Conservation (phyloP, 2,329 filamentous ascomycete species). For the Pseudocercospora musae region DNA sequence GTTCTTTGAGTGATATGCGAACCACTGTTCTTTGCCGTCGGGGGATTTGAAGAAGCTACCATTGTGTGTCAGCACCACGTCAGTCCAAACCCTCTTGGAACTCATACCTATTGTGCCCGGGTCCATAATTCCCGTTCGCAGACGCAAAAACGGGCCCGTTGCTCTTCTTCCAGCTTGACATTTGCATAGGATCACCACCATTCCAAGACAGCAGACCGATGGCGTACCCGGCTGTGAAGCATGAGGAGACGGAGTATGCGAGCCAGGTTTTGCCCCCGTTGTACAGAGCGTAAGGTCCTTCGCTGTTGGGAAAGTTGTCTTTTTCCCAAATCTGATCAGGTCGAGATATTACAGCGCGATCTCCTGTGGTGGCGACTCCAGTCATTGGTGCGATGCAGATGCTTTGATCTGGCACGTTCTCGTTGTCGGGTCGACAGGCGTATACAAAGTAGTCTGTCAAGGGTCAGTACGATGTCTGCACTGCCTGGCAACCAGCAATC, state of each 20-base stretch:
- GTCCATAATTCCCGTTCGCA: slow-evolving; percentile 11
- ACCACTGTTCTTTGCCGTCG: slow-evolving; percentile 8
- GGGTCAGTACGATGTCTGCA: neutral
- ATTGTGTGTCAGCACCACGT: neutral
- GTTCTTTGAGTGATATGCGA: slow-evolving; percentile 6
- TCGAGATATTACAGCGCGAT: neutral
- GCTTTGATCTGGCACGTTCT: neutral
- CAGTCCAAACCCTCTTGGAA: neutral
- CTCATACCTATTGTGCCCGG: slow-evolving; percentile 7
- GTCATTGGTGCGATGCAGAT: slow-evolving; percentile 6
- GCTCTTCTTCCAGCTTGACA: slow-evolving; percentile 4
- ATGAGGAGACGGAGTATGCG: slow-evolving; percentile 4
- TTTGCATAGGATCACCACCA: slow-evolving; percentile 5
- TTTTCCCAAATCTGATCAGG: slow-evolving; percentile 4
- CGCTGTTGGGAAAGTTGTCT: slow-evolving; percentile 4
- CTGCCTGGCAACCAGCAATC: neutral
- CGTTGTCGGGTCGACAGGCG: neutral
- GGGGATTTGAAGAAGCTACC: slow-evolving; percentile 4
- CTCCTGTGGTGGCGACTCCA: slow-evolving; percentile 1
- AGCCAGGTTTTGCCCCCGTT: neutral
- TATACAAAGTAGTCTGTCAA: slow-evolving; percentile 6
- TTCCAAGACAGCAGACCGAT: slow-evolving; percentile 3
- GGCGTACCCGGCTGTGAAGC: neutral
- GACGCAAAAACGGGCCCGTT: slow-evolving; percentile 5
- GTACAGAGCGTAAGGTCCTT: slow-evolving; percentile 5